Evolutionary conservation across 208 protist species (phyloP).

Genomic region (Acanthamoeba lenticulata): DNA sequence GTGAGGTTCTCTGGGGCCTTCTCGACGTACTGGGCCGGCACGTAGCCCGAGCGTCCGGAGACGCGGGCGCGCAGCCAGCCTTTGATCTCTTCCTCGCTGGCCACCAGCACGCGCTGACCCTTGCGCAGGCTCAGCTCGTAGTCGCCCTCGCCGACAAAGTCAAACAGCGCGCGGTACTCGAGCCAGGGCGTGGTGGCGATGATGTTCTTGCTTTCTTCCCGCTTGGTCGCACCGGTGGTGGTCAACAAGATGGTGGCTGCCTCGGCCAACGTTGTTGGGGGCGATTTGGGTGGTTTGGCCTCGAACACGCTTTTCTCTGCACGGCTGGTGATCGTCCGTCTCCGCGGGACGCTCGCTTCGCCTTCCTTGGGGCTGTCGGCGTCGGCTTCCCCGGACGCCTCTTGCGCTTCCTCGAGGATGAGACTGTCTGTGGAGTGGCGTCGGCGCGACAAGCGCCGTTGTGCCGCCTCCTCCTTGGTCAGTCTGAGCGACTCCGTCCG

Average conservation of each 20-base stretch:
- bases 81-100: not conserved
- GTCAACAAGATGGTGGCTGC: too few species aligned
- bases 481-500: not conserved
- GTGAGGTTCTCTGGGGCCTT: not conserved
- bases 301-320: too few species aligned
- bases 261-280: too few species aligned
- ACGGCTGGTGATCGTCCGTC: too few species aligned
- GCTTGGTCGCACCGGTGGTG: too few species aligned
- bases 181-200: not conserved
- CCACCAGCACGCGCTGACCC: not conserved
- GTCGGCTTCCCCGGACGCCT: too few species aligned
- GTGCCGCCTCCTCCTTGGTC: not conserved
- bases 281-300: too few species aligned
- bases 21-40: not conserved
- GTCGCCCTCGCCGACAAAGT: not conserved
- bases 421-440: not conserved
- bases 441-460: not conserved
- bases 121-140: not conserved
- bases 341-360: too few species aligned
- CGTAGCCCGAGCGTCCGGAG: not conserved
- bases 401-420: too few species aligned
- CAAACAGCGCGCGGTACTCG: not conserved
- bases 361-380: too few species aligned
- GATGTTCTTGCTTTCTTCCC: too few species aligned
- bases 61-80: slow-evolving; percentile 17